phyloP scores from a whole-genome alignment of 192 early-diverging fungal species.

The Entomortierella parvispora region DNA sequence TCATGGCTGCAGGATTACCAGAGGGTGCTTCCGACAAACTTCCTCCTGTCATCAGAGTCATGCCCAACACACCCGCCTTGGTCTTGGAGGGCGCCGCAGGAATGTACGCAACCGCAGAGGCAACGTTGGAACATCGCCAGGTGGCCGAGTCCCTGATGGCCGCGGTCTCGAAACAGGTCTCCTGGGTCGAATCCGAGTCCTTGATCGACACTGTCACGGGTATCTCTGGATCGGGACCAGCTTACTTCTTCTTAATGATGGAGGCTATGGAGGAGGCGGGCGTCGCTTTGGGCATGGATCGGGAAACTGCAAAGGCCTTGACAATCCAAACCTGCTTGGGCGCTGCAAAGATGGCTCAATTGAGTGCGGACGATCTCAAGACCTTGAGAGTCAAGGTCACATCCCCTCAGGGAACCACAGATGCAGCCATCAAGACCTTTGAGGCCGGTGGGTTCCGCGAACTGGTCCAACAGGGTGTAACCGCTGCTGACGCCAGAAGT shows the following conservation, averaged over 20 bases:
- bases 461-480: constrained; percentile 66
- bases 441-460: constrained; percentile 69
- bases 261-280: constrained; percentile 89
- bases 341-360: constrained; percentile 87
- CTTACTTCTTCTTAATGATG: constrained; percentile 95
- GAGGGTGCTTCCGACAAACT: background rate
- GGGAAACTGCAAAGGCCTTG: constrained; percentile 79
- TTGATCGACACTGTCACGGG: constrained; percentile 91
- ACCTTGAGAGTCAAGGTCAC: constrained; percentile 90
- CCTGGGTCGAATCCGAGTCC: constrained; percentile 85
- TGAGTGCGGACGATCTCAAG: constrained; percentile 73
- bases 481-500: constrained; percentile 75
- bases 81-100: constrained; percentile 90
- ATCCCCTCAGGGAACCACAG: constrained; percentile 93
- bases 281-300: constrained; percentile 78
- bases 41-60: constrained; percentile 82
- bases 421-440: constrained; percentile 88
- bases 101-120: constrained; percentile 74
- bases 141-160: constrained; percentile 76
- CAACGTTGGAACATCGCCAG: constrained; percentile 70
- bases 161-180: constrained; percentile 83
- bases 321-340: constrained; percentile 94
- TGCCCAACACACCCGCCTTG: constrained; percentile 96
- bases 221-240: constrained; percentile 90
- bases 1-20: constrained; percentile 58